Conservation (phyloP, 495 filamentous ascomycete genomes). For the Polyplosphaeria fusca region DNA sequence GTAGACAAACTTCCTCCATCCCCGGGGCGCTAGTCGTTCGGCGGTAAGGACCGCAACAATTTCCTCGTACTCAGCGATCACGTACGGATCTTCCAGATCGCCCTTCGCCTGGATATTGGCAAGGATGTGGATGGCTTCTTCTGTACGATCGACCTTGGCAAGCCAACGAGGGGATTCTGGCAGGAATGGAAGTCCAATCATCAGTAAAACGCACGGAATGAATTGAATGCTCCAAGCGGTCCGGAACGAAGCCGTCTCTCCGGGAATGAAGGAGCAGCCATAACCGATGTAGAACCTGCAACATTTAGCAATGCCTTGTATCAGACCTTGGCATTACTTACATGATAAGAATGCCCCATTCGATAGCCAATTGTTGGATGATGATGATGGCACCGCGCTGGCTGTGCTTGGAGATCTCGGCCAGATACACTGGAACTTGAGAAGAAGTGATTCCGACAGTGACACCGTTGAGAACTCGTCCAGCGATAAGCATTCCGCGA, state of each 20-base stretch:
- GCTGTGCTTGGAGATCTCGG: conserved; percentile 65
- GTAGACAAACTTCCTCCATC: conserved; percentile 58
- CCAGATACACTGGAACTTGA: conserved; percentile 78
- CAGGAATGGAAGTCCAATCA: conserved; percentile 65
- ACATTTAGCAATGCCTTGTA: conserved; percentile 45
- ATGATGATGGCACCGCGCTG: conserved; percentile 67
- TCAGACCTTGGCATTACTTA: conserved; percentile 15
- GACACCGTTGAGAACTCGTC: conserved; percentile 68
- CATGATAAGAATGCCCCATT: conserved; percentile 58
- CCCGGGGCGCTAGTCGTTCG: conserved; percentile 50
- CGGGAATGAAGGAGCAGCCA: conserved; percentile 59
- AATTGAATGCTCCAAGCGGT: conserved; percentile 73
- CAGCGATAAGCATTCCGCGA: conserved; percentile 62
- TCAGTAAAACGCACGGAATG: conserved; percentile 61
- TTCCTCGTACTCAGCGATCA: conserved; percentile 71
- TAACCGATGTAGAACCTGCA: conserved; percentile 59
- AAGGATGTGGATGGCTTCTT: conserved; percentile 66
- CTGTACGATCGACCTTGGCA: conserved; percentile 62
- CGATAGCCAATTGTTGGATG: conserved; percentile 74
- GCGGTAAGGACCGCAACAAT: conserved; percentile 60
- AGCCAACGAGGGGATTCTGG: conserved; percentile 73
- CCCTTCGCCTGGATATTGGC: conserved; percentile 67
- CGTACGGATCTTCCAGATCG: conserved; percentile 61
- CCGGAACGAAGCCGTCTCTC: conserved; percentile 59
- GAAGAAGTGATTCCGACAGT: conserved; percentile 73